Percentiles rank a stretch among this genome's conserved stretches.
Conservation (phyloP, 768 basidiomycete genomes). For the Gyrodon lividus region DNA sequence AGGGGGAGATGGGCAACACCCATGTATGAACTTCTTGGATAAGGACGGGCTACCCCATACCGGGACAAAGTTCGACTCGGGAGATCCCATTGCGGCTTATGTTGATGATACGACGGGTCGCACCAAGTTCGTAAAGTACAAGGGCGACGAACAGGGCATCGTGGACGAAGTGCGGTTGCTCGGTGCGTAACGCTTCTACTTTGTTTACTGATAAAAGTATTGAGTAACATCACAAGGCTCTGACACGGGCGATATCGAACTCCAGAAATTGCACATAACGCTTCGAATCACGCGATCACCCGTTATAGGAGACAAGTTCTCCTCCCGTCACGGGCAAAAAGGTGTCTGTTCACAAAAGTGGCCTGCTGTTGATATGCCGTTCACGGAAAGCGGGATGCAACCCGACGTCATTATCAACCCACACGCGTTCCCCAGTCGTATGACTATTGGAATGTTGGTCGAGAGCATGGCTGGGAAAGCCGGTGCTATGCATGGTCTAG, state of each 20-base stretch:
- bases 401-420: constrained; percentile 99
- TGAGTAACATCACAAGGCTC: constrained; percentile 50
- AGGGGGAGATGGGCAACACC: constrained; percentile 47
- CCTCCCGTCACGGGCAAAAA: constrained; percentile 98
- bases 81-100: constrained; percentile 85
- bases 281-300: constrained; percentile 92
- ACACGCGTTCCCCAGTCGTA: constrained; percentile 97
- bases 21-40: constrained; percentile 58
- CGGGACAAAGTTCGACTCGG: constrained; percentile 65
- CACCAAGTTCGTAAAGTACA: constrained; percentile 90
- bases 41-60: constrained; percentile 82
- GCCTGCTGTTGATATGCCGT: constrained; percentile 98
- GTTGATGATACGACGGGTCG: constrained; percentile 79
- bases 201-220: background rate
- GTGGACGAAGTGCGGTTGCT: constrained; percentile 90
- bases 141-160: constrained; percentile 90
- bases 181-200: constrained; percentile 45
- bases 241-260: constrained; percentile 83
- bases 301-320: constrained; percentile 99
- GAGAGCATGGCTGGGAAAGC: constrained; percentile 99
- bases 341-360: constrained; percentile 99
- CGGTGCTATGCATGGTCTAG: constrained; percentile 96
- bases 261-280: constrained; percentile 92
- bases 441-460: constrained; percentile 99
- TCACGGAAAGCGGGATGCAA: constrained; percentile 97